Evolutionary conservation across 352 stramenopile species (phyloP), one percentile per base, ranked within the genome.

Genomic region (Thalassiosira exigua): DNA sequence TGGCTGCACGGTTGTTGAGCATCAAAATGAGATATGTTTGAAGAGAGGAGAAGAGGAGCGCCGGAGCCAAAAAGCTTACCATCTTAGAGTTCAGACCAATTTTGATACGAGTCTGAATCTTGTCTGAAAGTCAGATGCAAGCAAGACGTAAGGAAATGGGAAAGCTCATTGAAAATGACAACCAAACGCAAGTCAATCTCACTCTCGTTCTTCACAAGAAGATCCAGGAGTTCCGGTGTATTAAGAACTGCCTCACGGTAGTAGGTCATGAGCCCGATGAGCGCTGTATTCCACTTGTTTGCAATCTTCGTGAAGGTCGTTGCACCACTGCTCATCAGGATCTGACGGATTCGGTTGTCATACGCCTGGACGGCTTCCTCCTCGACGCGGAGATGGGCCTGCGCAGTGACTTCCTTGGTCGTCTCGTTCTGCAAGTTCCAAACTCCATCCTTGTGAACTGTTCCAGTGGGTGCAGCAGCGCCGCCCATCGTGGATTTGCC

Each of bases 11-110:
- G n/a, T n/a, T n/a, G n/a, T n/a, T n/a, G n/a, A n/a, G n/a, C n/a
- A n/a, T n/a, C n/a, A n/a, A n/a, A n/a, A n/a, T n/a, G n/a, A n/a
- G n/a, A n/a, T n/a, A n/a, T n/a, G n/a, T n/a, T n/a, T n/a, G n/a
- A n/a, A n/a, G n/a, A n/a, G n/a, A n/a, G n/a, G n/a, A n/a, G n/a
- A n/a, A n/a, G n/a, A n/a, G n/a, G n/a, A n/a, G n/a, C n/a, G n/a
- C n/a, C n/a, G n/a, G n/a, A n/a, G n/a, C n/a, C n/a, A n/a, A n/a
- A n/a, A n/a, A n/a, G n/a, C n/a, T n/a, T 36, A 70, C 69, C 97
- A 99, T 99, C 87, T 99, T 99, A 78, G 95, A 98, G 93, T 99
- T 99, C 56, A 99, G 84, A 3, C 97, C 98, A 69, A 99, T 99
- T 92, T 99, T 99, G 87, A 99, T 99, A 86, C 98, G 93, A 52